Conservation (phyloP, 306 rosid species). For the Vigna unguiculata region DNA sequence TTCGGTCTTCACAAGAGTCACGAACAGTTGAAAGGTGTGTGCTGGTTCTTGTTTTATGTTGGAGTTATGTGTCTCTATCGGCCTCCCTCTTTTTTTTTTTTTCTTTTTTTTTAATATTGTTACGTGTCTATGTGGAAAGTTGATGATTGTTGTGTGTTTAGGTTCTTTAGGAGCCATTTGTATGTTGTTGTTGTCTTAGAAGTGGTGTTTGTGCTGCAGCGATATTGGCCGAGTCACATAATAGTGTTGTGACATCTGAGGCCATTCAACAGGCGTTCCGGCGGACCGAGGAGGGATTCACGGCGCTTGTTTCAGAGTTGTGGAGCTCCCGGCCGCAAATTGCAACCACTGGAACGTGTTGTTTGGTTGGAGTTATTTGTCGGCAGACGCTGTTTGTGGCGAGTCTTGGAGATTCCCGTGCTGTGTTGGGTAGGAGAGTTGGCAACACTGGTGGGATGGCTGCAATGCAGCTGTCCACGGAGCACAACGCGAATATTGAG, state of each 20-base stretch:
- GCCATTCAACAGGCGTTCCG: conserved; percentile 69
- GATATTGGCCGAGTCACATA: conserved; percentile 59
- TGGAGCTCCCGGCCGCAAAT: conserved; percentile 70
- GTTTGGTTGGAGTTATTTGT: conserved; percentile 84
- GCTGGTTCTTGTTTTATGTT: not conserved
- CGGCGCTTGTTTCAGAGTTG: conserved; percentile 64
- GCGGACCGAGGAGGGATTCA: conserved; percentile 81
- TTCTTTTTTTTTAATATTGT: not conserved
- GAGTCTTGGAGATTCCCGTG: conserved; percentile 87
- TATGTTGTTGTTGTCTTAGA: conserved; percentile 58
- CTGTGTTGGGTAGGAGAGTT: conserved; percentile 86
- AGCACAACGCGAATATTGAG: conserved; percentile 87
- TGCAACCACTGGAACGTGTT: conserved; percentile 86
- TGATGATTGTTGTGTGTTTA: conserved; percentile 19
- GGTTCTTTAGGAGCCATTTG: conserved; percentile 43
- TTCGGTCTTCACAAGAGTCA: conserved; percentile 50
- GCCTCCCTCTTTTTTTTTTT: not conserved
- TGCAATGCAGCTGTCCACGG: conserved; percentile 81
- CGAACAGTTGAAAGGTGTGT: conserved; percentile 41
- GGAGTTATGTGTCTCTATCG: conserved; percentile 13
- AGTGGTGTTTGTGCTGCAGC: conserved; percentile 53
- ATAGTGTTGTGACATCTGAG: conserved; percentile 68
- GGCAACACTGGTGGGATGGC: conserved; percentile 85
- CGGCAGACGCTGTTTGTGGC: conserved; percentile 84
- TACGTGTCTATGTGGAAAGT: not conserved